A percentile compares a stretch with the other conserved stretches of the same genome.
Conservation (phyloP, 176 grass and related monocot species). For the Metroxylon sagu region DNA sequence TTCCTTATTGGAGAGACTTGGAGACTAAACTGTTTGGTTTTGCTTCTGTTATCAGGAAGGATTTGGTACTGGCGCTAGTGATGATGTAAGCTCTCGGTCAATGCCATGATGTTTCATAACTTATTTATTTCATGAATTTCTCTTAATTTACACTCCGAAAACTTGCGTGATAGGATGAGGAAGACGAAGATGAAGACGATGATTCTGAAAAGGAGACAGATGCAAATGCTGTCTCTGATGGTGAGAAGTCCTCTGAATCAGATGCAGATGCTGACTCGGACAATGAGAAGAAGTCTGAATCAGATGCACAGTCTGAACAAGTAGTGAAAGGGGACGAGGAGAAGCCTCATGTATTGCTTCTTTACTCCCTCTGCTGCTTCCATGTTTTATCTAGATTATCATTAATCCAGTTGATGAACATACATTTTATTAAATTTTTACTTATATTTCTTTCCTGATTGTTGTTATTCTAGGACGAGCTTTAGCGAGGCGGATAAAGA, state of each 20-base stretch:
- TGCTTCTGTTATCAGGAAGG: background rate
- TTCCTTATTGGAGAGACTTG: no score
- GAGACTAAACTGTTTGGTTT: background rate
- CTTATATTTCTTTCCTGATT: background rate
- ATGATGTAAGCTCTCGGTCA: background rate
- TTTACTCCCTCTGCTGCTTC: background rate
- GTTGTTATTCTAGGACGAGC: constrained; percentile 17
- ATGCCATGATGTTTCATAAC: background rate
- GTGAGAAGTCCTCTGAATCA: background rate
- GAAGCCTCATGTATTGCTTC: constrained; percentile 2
- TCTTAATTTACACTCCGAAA: no score
- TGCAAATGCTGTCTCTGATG: background rate
- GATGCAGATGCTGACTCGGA: constrained; percentile 11
- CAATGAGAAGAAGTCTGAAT: background rate
- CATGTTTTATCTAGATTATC: background rate
- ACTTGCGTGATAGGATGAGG: background rate
- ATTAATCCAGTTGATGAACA: background rate
- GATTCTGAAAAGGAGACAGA: background rate
- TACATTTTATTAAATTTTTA: background rate
- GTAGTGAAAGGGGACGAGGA: background rate
- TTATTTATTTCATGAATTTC: no score
- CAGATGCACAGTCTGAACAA: no score
- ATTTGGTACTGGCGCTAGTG: no score
- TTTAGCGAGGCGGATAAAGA: background rate
- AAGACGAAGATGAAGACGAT: background rate